Conservation (phyloP, 2,329 filamentous ascomycete species). For the Penicillium thymicola region DNA sequence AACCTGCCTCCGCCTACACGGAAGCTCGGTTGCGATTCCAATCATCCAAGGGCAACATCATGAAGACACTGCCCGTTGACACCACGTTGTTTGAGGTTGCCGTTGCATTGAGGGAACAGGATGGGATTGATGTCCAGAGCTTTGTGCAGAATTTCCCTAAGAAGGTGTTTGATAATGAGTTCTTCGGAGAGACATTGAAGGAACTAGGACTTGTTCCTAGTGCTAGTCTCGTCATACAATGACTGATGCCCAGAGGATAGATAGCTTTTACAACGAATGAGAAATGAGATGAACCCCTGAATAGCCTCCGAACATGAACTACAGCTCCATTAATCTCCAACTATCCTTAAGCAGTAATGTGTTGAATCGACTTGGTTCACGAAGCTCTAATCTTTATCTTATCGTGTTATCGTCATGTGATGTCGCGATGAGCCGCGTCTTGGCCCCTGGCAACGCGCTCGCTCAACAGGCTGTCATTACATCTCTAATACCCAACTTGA, state of each 20-base stretch:
- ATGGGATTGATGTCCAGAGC: constrained; percentile 65
- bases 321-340: neutral
- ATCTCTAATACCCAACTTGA: constrained; percentile 9
- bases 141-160: constrained; percentile 85
- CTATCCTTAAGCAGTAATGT: neutral
- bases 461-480: constrained; percentile 15
- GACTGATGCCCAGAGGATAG: constrained; percentile 11
- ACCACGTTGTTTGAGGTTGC: constrained; percentile 93
- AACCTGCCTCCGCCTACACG: constrained; percentile 68
- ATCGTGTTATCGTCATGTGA: constrained; percentile 29
- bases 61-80: constrained; percentile 83
- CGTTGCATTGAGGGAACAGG: constrained; percentile 68
- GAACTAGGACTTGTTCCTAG: constrained; percentile 88
- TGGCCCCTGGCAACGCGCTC: constrained; percentile 16
- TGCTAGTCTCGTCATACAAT: constrained; percentile 75
- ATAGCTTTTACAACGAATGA: constrained; percentile 10
- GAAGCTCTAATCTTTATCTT: neutral
- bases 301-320: neutral
- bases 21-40: constrained; percentile 82
- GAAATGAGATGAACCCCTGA: constrained; percentile 6
- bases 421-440: constrained; percentile 30
- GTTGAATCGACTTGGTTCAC: neutral
- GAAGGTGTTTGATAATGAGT: constrained; percentile 71
- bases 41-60: constrained; percentile 69
- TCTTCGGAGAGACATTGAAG: constrained; percentile 87